These are phyloP conservation scores for Mycogone perniciosa DNA, from an alignment of 2,329 filamentous ascomycete genomes.

Conservation along the genomic window DNA sequence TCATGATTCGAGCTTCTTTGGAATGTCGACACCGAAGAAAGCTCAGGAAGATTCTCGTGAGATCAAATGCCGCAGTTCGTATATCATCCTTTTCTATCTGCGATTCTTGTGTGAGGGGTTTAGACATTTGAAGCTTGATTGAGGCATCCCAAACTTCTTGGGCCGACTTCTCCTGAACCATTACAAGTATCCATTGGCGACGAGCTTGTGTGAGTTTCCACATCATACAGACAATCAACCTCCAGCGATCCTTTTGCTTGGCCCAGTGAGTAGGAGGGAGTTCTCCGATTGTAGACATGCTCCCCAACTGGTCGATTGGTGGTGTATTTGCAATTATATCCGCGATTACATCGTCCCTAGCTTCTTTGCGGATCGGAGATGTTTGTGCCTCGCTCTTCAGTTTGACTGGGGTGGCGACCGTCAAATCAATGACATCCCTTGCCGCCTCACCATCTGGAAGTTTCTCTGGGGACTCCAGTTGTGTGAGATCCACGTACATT, in stretches of 20 bases:
- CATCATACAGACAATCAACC: slow-evolving; percentile 24
- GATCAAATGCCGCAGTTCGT: slow-evolving; percentile 23
- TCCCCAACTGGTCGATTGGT: slow-evolving; percentile 18
- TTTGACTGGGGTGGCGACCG: slow-evolving; percentile 15
- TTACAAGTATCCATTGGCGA: slow-evolving; percentile 21
- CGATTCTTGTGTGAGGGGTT: background rate
- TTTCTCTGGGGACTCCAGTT: slow-evolving; percentile 17
- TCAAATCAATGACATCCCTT: slow-evolving; percentile 21
- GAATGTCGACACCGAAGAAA: slow-evolving; percentile 22
- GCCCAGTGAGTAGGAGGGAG: slow-evolving; percentile 19
- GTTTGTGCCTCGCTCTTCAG: slow-evolving; percentile 2
- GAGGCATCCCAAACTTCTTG: slow-evolving; percentile 17
- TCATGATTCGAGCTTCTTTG: slow-evolving; percentile 17
- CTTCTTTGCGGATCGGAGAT: background rate
- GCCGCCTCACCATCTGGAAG: background rate
- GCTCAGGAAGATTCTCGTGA: slow-evolving; percentile 25
- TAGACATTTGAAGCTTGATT: background rate
- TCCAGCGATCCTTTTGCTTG: slow-evolving; percentile 23
- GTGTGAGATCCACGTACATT: slow-evolving; percentile 26
- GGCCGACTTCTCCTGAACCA: slow-evolving; percentile 14
- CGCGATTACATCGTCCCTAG: background rate
- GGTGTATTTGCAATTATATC: slow-evolving; percentile 11
- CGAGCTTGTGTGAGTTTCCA: slow-evolving; percentile 25
- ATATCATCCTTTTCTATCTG: slow-evolving; percentile 8
- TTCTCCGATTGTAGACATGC: slow-evolving; percentile 16